Conservation (phyloP, 345 rosid species). For the Microcos paniculata region DNA sequence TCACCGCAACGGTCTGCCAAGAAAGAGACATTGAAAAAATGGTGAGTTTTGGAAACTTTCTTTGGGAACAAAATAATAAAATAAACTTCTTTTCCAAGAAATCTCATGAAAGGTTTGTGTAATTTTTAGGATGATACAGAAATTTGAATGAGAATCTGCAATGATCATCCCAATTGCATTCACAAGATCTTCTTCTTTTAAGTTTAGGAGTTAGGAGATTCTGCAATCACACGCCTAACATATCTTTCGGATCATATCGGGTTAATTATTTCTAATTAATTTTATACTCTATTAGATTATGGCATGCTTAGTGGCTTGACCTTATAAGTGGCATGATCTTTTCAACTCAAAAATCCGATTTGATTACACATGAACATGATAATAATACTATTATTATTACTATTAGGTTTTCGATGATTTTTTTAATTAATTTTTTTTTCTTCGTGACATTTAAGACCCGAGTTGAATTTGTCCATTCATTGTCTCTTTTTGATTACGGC, state of each 20-base stretch:
- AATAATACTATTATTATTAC: too few species aligned
- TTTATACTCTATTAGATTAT: not conserved
- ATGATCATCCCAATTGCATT: not conserved
- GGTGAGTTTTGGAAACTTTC: not conserved
- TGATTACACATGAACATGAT: not conserved
- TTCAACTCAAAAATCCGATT: not conserved
- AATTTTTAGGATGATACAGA: not conserved
- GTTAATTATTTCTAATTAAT: not conserved
- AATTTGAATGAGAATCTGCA: not conserved
- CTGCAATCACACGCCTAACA: not conserved
- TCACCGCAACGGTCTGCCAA: not conserved
- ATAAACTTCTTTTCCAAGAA: not conserved
- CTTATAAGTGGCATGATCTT: not conserved
- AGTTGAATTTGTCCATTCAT: slow-evolving; percentile 22
- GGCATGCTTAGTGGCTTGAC: slow-evolving; percentile 3
- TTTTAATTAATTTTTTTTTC: not conserved
- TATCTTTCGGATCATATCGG: not conserved
- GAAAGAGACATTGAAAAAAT: not conserved
- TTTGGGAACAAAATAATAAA: not conserved
- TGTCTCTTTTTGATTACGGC: not conserved
- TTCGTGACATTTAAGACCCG: slow-evolving; percentile 3
- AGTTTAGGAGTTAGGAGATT: not conserved
- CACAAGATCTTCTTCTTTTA: not conserved
- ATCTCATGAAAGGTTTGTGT: slow-evolving; percentile 2
- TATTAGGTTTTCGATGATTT: not conserved